Evolutionary conservation across 1,284 basidiomycete genomes (phyloP).

Genomic region (Pulchroboletus neoregius): DNA sequence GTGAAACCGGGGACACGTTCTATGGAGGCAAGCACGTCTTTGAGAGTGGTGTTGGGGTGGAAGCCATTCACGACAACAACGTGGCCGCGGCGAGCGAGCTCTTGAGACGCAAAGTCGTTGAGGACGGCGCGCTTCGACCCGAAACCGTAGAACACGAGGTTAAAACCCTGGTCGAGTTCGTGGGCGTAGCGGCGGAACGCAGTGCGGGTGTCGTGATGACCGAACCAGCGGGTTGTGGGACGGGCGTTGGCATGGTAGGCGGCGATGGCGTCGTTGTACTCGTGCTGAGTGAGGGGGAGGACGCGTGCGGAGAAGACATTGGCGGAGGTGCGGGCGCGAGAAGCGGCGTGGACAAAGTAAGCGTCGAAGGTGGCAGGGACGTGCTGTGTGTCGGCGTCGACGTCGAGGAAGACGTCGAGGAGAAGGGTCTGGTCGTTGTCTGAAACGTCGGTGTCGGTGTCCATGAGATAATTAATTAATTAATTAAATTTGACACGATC

Average conservation of each 20-base stretch:
- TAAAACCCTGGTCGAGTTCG: slow-evolving; percentile 81
- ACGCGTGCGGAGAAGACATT: slow-evolving; percentile 73
- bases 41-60: slow-evolving; percentile 65
- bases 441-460: slow-evolving; percentile 28
- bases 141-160: slow-evolving; percentile 80
- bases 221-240: slow-evolving; percentile 30
- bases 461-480: slow-evolving; percentile 22
- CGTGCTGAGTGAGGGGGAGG: slow-evolving; percentile 61
- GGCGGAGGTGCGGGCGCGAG: slow-evolving; percentile 66
- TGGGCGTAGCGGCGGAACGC: slow-evolving; percentile 62
- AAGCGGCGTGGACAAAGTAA: slow-evolving; percentile 70
- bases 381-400: slow-evolving; percentile 1
- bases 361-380: slow-evolving; percentile 66
- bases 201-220: slow-evolving; percentile 30
- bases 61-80: slow-evolving; percentile 81
- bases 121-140: slow-evolving; percentile 79
- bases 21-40: slow-evolving; percentile 68
- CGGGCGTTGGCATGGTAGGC: slow-evolving; percentile 26
- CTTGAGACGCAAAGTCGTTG: slow-evolving; percentile 64
- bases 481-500: slow-evolving; percentile 26
- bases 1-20: slow-evolving; percentile 55
- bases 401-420: slow-evolving; percentile 12
- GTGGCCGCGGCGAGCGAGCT: slow-evolving; percentile 57
- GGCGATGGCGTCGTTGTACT: slow-evolving; percentile 51
- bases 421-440: slow-evolving; percentile 26